phyloP scores from a whole-genome alignment of 23 red algal genomes.

The Rhodosorus marinus region DNA sequence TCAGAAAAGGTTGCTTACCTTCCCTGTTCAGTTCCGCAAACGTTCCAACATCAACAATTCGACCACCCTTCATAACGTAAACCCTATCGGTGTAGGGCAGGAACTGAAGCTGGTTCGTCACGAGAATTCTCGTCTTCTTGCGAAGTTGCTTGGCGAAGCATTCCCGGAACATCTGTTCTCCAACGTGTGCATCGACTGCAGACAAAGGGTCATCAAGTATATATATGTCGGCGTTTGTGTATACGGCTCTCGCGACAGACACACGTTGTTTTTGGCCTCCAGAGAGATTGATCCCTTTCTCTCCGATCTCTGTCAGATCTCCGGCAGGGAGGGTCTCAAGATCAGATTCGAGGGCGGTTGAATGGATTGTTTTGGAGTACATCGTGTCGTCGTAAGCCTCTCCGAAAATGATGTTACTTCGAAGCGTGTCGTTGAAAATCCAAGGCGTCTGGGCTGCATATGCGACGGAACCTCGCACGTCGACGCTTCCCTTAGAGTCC shows the following conservation, averaged over 20 bases:
- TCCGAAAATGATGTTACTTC: conserved; percentile 79
- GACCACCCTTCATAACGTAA: conserved; percentile 22
- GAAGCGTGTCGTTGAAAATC: conserved; percentile 63
- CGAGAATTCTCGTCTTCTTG: conserved; percentile 20
- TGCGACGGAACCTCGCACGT: conserved; percentile 4
- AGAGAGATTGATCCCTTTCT: conserved; percentile 76
- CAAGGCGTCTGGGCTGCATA: conserved; percentile 59
- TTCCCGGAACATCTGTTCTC: conserved; percentile 39
- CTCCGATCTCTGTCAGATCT: conserved; percentile 78
- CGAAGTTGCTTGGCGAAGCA: conserved; percentile 21
- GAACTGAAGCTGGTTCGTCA: conserved; percentile 40
- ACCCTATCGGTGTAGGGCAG: conserved; percentile 3
- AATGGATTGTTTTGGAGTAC: conserved; percentile 19
- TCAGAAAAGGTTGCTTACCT: too few species aligned
- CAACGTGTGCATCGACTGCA: conserved; percentile 80
- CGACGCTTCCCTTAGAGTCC: conserved; percentile 5
- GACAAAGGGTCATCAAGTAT: conserved; percentile 71
- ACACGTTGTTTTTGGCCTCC: conserved; percentile 73
- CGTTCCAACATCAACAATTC: conserved; percentile 33
- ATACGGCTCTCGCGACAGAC: conserved; percentile 47
- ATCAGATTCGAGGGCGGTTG: conserved; percentile 39
- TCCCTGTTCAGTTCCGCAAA: too few species aligned
- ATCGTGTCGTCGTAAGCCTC: conserved; percentile 15
- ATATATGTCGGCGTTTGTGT: conserved; percentile 45
- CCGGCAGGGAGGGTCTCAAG: conserved; percentile 57